A percentile compares a stretch with the other conserved stretches of the same genome.
Conservation (phyloP, 148 eudicot species). For the Spergularia bocconei region DNA sequence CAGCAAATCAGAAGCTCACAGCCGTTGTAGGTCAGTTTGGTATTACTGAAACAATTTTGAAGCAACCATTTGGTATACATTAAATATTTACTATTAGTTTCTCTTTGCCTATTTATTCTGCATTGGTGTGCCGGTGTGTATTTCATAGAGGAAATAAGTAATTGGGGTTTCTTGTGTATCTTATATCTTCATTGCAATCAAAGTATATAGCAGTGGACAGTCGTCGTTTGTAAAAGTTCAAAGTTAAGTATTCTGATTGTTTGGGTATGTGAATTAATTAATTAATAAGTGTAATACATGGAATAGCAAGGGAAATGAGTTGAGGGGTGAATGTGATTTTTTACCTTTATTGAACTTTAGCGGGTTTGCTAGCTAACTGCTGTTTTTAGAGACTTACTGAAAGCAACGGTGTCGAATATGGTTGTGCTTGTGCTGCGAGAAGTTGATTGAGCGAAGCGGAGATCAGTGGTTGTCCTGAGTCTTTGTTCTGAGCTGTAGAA, state of each 20-base stretch:
- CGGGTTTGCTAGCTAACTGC: not conserved
- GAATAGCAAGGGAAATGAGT: not conserved
- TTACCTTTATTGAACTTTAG: not conserved
- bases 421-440: too few species aligned
- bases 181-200: constrained; percentile 25
- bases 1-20: constrained; percentile 52
- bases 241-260: constrained; percentile 28
- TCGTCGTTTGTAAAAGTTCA: constrained; percentile 43
- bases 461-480: not conserved
- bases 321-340: not conserved
- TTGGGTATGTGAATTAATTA: constrained; percentile 14
- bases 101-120: constrained; percentile 26
- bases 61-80: constrained; percentile 34
- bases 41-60: constrained; percentile 54
- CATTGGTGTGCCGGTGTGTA: constrained; percentile 62
- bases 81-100: constrained; percentile 28
- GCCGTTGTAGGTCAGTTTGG: constrained; percentile 43
- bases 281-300: constrained; percentile 17
- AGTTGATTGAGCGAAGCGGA: not conserved
- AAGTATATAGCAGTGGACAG: constrained; percentile 33
- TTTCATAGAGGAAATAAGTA: constrained; percentile 45
- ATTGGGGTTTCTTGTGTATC: constrained; percentile 34
- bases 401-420: too few species aligned
- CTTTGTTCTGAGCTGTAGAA: not conserved
- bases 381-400: too few species aligned